Evolutionary conservation across 306 rosid species (phyloP).

Genomic region (Fagus crenata): DNA sequence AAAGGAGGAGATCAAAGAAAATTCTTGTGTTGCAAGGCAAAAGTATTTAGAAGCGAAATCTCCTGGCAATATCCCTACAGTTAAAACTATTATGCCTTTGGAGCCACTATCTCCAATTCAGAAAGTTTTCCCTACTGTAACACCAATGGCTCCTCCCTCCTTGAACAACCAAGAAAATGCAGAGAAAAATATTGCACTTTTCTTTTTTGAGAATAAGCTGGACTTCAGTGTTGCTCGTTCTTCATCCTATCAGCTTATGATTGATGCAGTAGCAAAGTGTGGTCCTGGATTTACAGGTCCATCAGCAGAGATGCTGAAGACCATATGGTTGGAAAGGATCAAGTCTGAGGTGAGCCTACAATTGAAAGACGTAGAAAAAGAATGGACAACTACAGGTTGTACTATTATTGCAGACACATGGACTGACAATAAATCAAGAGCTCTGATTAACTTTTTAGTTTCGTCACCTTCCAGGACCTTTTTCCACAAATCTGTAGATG

Average conservation of each 20-base stretch:
- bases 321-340: slow-evolving; percentile 87
- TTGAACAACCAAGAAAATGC: slow-evolving; percentile 74
- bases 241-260: slow-evolving; percentile 79
- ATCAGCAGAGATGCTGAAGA: slow-evolving; percentile 78
- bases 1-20: slow-evolving; percentile 85
- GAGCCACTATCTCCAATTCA: slow-evolving; percentile 50
- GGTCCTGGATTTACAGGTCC: slow-evolving; percentile 91
- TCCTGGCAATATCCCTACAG: slow-evolving; percentile 46
- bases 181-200: slow-evolving; percentile 81
- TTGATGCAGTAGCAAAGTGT: slow-evolving; percentile 76
- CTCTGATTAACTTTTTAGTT: slow-evolving; percentile 84
- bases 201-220: slow-evolving; percentile 94
- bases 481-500: slow-evolving; percentile 88
- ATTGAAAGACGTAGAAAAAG: slow-evolving; percentile 85
- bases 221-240: slow-evolving; percentile 91
- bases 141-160: slow-evolving; percentile 61
- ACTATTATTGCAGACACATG: slow-evolving; percentile 92
- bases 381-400: slow-evolving; percentile 91
- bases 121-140: slow-evolving; percentile 62
- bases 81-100: slow-evolving; percentile 47
- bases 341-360: slow-evolving; percentile 80
- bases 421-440: slow-evolving; percentile 96
- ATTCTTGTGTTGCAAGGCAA: slow-evolving; percentile 50
- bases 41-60: slow-evolving; percentile 62
- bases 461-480: slow-evolving; percentile 94